phyloP scores from a whole-genome alignment of 306 rosid species.

The Malus domestica region ASM211411v1 NC_041790.1:4364501-4365000 shows the following conservation, averaged over 20 bases:
- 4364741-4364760: conserved; percentile 2
- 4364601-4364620: neutral
- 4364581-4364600: neutral
- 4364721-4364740: neutral
- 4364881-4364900: conserved; percentile 89
- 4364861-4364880: conserved; percentile 81
- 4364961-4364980: neutral
- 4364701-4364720: neutral
- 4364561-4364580: conserved; percentile 11
- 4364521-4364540: conserved; percentile 89
- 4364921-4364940: neutral
- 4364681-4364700: neutral
- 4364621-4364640: neutral
- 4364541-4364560: conserved; percentile 60
- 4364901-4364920: conserved; percentile 84
- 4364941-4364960: neutral
- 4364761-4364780: conserved; percentile 7
- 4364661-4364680: neutral
- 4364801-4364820: conserved; percentile 1
- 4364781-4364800: conserved; percentile 6
- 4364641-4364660: neutral
- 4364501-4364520: conserved; percentile 70
- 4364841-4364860: conserved; percentile 65
- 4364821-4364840: neutral
- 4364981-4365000: conserved; percentile 7